Percentiles rank a stretch among this genome's conserved stretches.
These are phyloP conservation scores for Psophocarpus tetragonolobus DNA, from an alignment of 306 rosid species.

Conservation along the genomic window DNA sequence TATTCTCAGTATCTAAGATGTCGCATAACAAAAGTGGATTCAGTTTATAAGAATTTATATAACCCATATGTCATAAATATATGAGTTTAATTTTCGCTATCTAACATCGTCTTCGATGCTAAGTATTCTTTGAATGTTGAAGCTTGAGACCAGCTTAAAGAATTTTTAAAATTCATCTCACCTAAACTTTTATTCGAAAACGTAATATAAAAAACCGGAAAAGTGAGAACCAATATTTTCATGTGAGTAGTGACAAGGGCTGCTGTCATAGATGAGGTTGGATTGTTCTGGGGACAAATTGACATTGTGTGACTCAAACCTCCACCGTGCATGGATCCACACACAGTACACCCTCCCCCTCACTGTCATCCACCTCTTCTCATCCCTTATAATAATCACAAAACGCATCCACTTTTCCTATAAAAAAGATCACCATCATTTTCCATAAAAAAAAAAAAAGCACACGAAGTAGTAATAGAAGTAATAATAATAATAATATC, in stretches of 20 bases:
- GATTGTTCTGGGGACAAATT: slow-evolving; percentile 28
- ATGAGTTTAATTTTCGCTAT: too few relatives aligned
- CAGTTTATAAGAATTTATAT: background rate
- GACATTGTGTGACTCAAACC: slow-evolving; percentile 29
- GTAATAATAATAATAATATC: background rate
- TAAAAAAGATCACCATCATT: background rate
- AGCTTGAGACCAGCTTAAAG: too few relatives aligned
- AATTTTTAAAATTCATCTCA: too few relatives aligned
- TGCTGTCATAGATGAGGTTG: background rate
- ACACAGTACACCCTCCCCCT: background rate
- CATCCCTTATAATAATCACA: slow-evolving; percentile 12
- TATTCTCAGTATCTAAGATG: slow-evolving; percentile 42
- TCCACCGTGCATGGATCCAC: slow-evolving; percentile 34
- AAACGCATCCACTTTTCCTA: background rate
- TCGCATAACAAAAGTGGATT: background rate
- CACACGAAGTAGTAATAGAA: background rate
- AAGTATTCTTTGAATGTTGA: too few relatives aligned
- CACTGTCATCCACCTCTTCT: slow-evolving; percentile 38
- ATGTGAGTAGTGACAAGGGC: slow-evolving; percentile 27
- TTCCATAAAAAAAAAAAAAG: background rate
- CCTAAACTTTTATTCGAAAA: background rate
- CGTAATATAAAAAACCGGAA: background rate
- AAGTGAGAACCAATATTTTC: slow-evolving; percentile 23
- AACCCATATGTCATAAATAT: background rate
- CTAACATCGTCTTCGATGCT: too few relatives aligned